Evolutionary conservation across 2,329 filamentous ascomycete genomes (phyloP), one percentile per base, ranked within the genome.

Genomic region (Paramyrothecium roridum): DNA sequence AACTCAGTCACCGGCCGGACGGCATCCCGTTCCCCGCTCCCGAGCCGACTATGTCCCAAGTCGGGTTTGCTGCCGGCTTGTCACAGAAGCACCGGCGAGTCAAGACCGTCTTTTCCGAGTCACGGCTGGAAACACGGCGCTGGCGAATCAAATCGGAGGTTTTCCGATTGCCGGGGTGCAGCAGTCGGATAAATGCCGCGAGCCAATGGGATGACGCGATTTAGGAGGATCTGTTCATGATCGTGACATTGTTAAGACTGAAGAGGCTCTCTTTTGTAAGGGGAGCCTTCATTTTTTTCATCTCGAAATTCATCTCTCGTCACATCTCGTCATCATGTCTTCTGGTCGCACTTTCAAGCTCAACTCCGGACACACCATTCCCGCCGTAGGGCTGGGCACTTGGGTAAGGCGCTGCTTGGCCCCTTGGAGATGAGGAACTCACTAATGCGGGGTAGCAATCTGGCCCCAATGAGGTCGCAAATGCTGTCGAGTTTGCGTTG

Each of bases 381-480:
- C 69, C 23, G 65, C 65, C 19, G 63, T 72, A 26, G 67, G 68
- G 2, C 56, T 71, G 11, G 69, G 68, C 4, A 71, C 68, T 34
- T 71, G 69, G 70, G 69, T 69, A 53, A 56, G 26, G 63, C 49
- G 21, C 20, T 16, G 6, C 21, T 8, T 48, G 4, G 12, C 46
- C n/a, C 22, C 8, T 23, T 21, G 8, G 16, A n/a, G 19, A 8
- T 6, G n/a, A 13, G 19, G 11, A 48, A 21, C 12, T n/a, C 22
- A 19, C 20, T 51, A 51, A 51, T 33, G 17, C 23, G 26, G 37
- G 37, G 37, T 43, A 56, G 54, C 54, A 53, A 53, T 53, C 54
- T 13, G 52, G 52, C 20, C 54, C 83, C 68, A 88, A 81, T 69
- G 86, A 90, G 73, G 86, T 69, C 30, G 60, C 69, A 23, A 64